phyloP scores from a whole-genome alignment of 306 rosid genomes.

The Inga leiocalycina region DNA sequence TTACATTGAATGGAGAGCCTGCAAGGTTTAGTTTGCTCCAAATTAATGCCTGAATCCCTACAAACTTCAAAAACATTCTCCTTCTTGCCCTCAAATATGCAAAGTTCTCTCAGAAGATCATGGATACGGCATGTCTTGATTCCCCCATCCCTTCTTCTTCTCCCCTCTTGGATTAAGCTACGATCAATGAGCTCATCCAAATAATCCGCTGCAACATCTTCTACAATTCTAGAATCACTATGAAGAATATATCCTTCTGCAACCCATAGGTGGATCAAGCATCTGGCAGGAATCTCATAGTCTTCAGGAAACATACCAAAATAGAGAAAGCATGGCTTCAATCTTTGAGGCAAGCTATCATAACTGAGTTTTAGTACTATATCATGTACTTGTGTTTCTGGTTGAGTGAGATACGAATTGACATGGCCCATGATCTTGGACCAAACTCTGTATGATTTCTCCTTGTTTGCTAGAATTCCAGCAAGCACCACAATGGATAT shows the following conservation, averaged over 20 bases:
- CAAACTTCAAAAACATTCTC: background rate
- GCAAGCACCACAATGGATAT: background rate
- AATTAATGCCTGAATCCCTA: background rate
- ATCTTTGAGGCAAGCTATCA: background rate
- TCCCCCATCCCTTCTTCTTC: background rate
- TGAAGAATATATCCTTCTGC: background rate
- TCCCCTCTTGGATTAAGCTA: background rate
- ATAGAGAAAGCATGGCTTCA: background rate
- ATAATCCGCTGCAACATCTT: background rate
- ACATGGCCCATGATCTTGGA: background rate
- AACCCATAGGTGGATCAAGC: background rate
- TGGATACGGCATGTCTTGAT: background rate
- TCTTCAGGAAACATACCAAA: background rate
- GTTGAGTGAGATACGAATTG: background rate
- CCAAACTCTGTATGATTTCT: background rate
- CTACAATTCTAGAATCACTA: background rate
- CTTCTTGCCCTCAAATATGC: background rate
- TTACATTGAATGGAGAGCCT: background rate
- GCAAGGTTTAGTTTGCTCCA: background rate
- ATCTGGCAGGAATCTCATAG: background rate
- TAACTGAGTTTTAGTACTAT: background rate
- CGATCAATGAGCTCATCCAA: background rate
- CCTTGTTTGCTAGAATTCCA: background rate
- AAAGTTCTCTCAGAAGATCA: background rate
- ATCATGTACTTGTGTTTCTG: background rate